A percentile compares a stretch with the other conserved stretches of the same genome.
Evolutionary conservation across 805 yeast genomes (phyloP).

Genomic region (Yamadazyma endophytica): DNA sequence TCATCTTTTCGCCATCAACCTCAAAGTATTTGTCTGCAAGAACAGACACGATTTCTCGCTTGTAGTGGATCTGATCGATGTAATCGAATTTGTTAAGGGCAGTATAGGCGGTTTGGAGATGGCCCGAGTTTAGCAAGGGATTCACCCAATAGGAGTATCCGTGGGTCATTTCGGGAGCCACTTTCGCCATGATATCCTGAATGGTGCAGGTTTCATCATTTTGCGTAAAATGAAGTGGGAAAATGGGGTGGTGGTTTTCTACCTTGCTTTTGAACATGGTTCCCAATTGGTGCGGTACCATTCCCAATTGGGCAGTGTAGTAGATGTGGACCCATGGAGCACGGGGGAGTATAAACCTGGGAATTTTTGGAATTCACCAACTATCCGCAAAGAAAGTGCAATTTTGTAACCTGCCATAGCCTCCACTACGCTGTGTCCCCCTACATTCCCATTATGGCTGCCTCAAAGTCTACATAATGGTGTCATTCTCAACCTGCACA

Average conservation of each 20-base stretch:
- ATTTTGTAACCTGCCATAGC: no score
- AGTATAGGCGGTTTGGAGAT: conserved; percentile 47
- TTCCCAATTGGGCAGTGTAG: no score
- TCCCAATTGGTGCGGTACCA: no score
- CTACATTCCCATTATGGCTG: no score
- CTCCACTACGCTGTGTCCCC: no score
- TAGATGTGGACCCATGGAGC: no score
- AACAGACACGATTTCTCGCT: conserved; percentile 36
- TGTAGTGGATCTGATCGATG: conserved; percentile 41
- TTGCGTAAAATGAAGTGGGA: conserved; percentile 18
- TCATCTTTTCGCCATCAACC: conserved; percentile 23
- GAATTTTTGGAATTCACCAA: no score
- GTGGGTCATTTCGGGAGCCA: conserved; percentile 38
- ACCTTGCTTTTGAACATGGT: conserved; percentile 23
- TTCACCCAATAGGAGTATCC: conserved; percentile 38
- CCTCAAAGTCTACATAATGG: no score
- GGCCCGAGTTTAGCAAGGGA: conserved; percentile 47
- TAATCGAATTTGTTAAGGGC: conserved; percentile 41
- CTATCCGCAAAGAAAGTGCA: no score
- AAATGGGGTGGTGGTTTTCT: conserved; percentile 18
- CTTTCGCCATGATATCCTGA: conserved; percentile 28
- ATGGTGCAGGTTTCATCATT: conserved; percentile 4
- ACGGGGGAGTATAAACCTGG: no score
- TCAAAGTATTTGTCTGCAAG: conserved; percentile 21
- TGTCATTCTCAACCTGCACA: no score